Percentiles rank a stretch among this genome's conserved stretches.
Evolutionary conservation across 2,329 filamentous ascomycete genomes (phyloP).

Genomic region (Neocucurbitaria cava): DNA sequence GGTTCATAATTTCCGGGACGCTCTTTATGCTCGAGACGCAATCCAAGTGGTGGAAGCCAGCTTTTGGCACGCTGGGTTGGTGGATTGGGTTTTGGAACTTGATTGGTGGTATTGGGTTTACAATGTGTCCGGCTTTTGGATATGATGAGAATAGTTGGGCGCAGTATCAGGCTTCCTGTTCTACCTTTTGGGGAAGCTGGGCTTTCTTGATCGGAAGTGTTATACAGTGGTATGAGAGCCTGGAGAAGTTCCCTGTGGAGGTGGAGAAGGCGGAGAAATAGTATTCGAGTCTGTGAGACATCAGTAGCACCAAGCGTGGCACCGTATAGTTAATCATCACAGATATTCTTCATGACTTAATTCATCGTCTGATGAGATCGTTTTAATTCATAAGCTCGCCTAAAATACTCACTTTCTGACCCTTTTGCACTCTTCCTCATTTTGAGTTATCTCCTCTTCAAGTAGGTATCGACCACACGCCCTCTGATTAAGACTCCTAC

Average conservation of each 20-base stretch:
- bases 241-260: constrained; percentile 44
- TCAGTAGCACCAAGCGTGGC: background rate
- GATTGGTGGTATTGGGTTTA: constrained; percentile 69
- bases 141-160: constrained; percentile 39
- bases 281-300: background rate
- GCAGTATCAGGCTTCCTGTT: constrained; percentile 40
- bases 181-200: constrained; percentile 47
- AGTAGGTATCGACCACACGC: no score
- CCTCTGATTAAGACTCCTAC: no score
- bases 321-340: no score
- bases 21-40: constrained; percentile 74
- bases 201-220: constrained; percentile 44
- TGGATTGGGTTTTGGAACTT: constrained; percentile 72
- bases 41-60: constrained; percentile 67
- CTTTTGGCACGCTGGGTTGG: constrained; percentile 66
- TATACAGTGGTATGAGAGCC: constrained; percentile 45
- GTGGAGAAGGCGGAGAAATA: background rate
- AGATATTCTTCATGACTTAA: no score
- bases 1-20: constrained; percentile 65
- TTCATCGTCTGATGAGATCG: no score
- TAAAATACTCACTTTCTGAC: no score
- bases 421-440: no score
- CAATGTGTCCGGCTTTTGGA: constrained; percentile 49
- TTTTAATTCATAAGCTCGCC: no score
- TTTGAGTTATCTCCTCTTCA: no score